Evolutionary conservation across 2,329 filamentous ascomycete genomes (phyloP).

Genomic region (Aspergillus bombycis): DNA sequence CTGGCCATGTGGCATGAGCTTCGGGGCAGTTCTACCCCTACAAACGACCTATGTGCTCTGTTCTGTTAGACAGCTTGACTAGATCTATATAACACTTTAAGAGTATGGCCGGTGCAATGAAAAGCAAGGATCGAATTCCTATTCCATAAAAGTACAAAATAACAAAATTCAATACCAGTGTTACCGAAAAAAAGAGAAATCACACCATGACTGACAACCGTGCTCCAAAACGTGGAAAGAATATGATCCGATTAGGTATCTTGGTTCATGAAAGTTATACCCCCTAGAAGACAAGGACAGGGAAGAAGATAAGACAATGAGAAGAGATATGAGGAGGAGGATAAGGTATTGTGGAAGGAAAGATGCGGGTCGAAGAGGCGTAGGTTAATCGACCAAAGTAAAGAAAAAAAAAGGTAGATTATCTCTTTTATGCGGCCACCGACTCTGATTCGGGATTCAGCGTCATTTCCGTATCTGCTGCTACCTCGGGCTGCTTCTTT

Average conservation of each 20-base stretch:
- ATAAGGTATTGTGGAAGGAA: neutral
- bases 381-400: neutral
- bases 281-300: neutral
- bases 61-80: neutral
- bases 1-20: neutral
- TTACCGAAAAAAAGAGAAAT: neutral
- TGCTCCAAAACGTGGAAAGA: neutral
- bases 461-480: neutral
- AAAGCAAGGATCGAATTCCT: neutral
- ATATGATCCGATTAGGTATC: constrained; percentile 3
- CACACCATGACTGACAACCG: neutral
- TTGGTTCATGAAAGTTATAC: constrained; percentile 1
- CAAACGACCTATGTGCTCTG: neutral
- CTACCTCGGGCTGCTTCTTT: constrained; percentile 11
- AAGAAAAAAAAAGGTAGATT: neutral
- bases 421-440: constrained; percentile 9
- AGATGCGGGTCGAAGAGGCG: neutral
- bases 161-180: neutral
- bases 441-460: constrained; percentile 16
- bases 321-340: neutral
- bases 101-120: neutral
- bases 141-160: constrained; percentile 6
- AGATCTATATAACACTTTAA: neutral
- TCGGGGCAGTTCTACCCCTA: neutral
- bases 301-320: neutral